phyloP scores from a whole-genome alignment of 305 asterid species.

The Fraxinus latifolia region DNA sequence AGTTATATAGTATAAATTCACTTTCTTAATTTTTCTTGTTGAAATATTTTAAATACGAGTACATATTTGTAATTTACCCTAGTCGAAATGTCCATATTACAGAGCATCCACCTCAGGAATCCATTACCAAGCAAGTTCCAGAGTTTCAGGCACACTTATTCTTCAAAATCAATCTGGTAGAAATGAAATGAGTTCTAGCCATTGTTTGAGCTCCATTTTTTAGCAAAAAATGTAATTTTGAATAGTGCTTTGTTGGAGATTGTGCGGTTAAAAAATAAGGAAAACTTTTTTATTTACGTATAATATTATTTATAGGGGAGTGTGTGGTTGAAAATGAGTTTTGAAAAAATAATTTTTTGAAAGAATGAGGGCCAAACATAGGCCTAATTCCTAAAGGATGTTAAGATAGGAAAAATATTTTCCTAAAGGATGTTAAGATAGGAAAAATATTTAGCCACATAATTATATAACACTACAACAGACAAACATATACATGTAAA shows the following conservation, averaged over 20 bases:
- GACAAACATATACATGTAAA: neutral
- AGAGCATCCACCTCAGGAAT: neutral
- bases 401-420: neutral
- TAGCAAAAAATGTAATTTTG: neutral
- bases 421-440: neutral
- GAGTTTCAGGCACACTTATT: neutral
- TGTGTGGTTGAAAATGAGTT: neutral
- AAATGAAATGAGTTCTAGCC: neutral
- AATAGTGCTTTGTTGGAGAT: neutral
- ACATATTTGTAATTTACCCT: neutral
- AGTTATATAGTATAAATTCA: neutral
- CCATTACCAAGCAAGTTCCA: neutral
- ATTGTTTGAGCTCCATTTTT: neutral
- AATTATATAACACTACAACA: neutral
- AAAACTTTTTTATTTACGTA: too few relatives aligned
- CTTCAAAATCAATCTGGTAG: neutral
- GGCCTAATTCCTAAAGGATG: neutral
- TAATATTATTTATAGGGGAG: neutral
- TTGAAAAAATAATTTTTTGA: neutral
- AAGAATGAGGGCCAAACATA: neutral
- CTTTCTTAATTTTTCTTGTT: neutral
- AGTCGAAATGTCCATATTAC: neutral
- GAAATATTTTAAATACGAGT: neutral
- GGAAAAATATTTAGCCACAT: neutral
- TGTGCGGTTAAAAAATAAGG: neutral